A percentile compares a stretch with the other conserved stretches of the same genome.
Conservation (phyloP, 495 filamentous ascomycete species). For the Penicillium paxilli region DNA sequence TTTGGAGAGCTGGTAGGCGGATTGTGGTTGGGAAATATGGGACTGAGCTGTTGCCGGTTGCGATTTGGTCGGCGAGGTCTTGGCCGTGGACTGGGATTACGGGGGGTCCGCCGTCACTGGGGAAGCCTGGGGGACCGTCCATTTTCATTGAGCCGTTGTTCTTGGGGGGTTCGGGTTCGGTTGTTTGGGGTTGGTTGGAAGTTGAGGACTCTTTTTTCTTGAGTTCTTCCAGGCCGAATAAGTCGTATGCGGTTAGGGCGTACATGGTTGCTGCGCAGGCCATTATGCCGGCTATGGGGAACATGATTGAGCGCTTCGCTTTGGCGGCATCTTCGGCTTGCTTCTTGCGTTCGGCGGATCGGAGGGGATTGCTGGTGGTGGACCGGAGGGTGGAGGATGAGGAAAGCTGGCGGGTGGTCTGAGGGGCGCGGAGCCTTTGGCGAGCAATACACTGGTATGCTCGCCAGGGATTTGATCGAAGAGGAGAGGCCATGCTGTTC, state of each 20-base stretch:
- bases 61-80: constrained; percentile 63
- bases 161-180: background rate
- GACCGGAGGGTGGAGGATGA: constrained; percentile 29
- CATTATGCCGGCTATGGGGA: constrained; percentile 39
- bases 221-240: constrained; percentile 35
- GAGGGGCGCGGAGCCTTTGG: constrained; percentile 19
- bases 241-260: constrained; percentile 38
- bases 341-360: constrained; percentile 15
- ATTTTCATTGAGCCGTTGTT: constrained; percentile 29
- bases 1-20: constrained; percentile 50
- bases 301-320: constrained; percentile 27
- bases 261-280: constrained; percentile 39
- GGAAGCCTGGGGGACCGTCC: constrained; percentile 42
- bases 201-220: constrained; percentile 5
- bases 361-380: constrained; percentile 29
- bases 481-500: constrained; percentile 27
- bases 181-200: constrained; percentile 1
- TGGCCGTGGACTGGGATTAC: constrained; percentile 50
- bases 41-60: constrained; percentile 80
- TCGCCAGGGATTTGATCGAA: constrained; percentile 30
- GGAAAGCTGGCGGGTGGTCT: constrained; percentile 25
- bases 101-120: constrained; percentile 31
- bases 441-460: constrained; percentile 36
- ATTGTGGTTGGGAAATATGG: constrained; percentile 79
- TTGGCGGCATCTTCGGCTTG: constrained; percentile 25